Conservation (phyloP, 2,329 filamentous ascomycete species). For the Stagonosporopsis vannaccii region DNA sequence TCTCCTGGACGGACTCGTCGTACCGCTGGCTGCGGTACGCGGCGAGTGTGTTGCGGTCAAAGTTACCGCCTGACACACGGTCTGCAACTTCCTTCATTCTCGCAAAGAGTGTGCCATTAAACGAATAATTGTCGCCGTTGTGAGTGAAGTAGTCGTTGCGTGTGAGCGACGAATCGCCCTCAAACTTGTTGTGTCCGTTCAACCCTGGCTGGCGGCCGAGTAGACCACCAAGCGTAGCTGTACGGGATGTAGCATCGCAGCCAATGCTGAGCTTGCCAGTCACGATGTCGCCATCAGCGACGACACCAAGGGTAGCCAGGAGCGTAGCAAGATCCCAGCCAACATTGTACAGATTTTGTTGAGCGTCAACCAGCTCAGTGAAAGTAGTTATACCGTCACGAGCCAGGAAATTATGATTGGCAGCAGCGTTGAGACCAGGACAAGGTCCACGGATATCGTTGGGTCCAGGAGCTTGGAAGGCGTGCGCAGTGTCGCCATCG, state of each 20-base stretch:
- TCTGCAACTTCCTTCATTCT: conserved; percentile 47
- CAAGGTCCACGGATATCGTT: conserved; percentile 46
- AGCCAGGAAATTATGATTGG: conserved; percentile 53
- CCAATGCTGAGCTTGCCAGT: conserved; percentile 55
- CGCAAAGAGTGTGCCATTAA: conserved; percentile 53
- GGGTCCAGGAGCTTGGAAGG: conserved; percentile 25
- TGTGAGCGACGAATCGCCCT: conserved; percentile 51
- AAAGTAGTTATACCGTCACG: conserved; percentile 54
- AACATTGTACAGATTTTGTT: conserved; percentile 57
- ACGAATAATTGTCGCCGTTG: conserved; percentile 48
- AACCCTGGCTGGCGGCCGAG: conserved; percentile 52
- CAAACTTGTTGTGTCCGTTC: conserved; percentile 56
- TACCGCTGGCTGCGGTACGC: conserved; percentile 52
- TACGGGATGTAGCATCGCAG: conserved; percentile 55
- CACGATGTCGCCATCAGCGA: conserved; percentile 51
- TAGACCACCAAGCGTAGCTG: conserved; percentile 36
- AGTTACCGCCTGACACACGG: conserved; percentile 40
- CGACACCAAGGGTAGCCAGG: conserved; percentile 51
- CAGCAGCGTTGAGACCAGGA: conserved; percentile 53
- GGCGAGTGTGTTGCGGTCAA: conserved; percentile 49
- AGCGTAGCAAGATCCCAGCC: conserved; percentile 52
- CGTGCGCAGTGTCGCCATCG: conserved; percentile 47
- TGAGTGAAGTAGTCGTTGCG: conserved; percentile 52
- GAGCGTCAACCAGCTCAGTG: conserved; percentile 55
- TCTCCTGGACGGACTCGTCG: conserved; percentile 47